phyloP scores from a whole-genome alignment of 1,284 basidiomycete genomes.

The Sphagnurus paluster region DNA sequence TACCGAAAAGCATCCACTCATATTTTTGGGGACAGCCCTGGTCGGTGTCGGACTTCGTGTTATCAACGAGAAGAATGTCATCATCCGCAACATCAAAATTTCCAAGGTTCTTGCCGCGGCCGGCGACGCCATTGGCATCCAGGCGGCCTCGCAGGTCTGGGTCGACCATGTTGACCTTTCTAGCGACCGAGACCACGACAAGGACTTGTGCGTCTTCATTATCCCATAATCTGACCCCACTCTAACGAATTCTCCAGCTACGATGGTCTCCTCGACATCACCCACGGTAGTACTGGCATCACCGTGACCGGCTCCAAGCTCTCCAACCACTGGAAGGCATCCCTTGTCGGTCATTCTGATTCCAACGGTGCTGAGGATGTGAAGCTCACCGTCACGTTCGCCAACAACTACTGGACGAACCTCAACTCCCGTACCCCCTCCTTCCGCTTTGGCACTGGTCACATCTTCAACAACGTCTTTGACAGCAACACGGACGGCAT shows the following conservation, averaged over 20 bases:
- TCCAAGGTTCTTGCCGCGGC: constrained; percentile 45
- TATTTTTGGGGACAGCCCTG: constrained; percentile 33
- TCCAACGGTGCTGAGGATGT: constrained; percentile 37
- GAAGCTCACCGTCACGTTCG: constrained; percentile 37
- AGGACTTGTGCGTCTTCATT: constrained; percentile 30
- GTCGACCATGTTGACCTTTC: constrained; percentile 47
- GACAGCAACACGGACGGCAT: constrained; percentile 47
- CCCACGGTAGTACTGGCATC: constrained; percentile 41
- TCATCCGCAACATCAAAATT: constrained; percentile 50
- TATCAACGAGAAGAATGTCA: constrained; percentile 42
- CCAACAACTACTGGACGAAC: constrained; percentile 39
- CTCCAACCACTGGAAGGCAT: constrained; percentile 43
- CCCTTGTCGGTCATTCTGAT: constrained; percentile 46
- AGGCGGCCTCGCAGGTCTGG: constrained; percentile 44
- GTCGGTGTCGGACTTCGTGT: constrained; percentile 43
- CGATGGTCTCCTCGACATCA: constrained; percentile 41
- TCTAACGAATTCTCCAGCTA: constrained; percentile 27
- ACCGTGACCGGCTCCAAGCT: constrained; percentile 40
- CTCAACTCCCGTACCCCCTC: constrained; percentile 42
- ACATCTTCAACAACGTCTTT: constrained; percentile 49
- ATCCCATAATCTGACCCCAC: not conserved
- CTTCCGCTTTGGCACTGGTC: constrained; percentile 45
- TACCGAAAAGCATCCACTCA: no score
- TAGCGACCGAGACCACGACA: constrained; percentile 45
- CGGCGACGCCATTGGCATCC: constrained; percentile 45